Evolutionary conservation across 2,329 filamentous ascomycete genomes (phyloP), one percentile per base, ranked within the genome.

Genomic region (Byssothecium circinans): DNA sequence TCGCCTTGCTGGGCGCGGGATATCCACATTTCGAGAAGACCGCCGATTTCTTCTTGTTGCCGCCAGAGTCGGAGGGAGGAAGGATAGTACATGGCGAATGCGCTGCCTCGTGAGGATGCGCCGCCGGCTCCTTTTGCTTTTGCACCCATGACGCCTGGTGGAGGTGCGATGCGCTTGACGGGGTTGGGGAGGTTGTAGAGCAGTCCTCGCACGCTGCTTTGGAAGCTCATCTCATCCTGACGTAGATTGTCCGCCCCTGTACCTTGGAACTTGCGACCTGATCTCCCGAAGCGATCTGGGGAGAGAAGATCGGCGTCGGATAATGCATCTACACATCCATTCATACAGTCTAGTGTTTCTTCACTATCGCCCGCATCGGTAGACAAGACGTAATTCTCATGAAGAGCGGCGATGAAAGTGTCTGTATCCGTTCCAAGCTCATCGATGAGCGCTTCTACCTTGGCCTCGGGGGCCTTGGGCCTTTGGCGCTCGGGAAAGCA

Each of bases 161-260:
- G 70, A 19, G 63, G 74, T 58, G 61, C 69, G 63, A 59, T 75
- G 68, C 78, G 81, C 67, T 89, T 92, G 8, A 99, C 94, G 0
- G 92, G 92, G 58, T 82, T 82, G 1, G 94, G 94, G 2, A 99
- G 79, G 8, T 85, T 86, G 67, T 95, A 95, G 0, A 96, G 73
- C 41, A 97, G 74, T 0, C 94, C 94, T 11, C 91, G 84, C 0
- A 95, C 89, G 4, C 91, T 91, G 15, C 92, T 85, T 56, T 99
- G 89, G 56, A 96, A 97, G 19, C 88, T 86, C 66, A 99, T 91
- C 65, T 99, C 94, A 54, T 96, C 91, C 70, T 97, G 92, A 6
- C 91, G 85, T 8, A 97, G 74, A 12, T 86, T 79, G 51, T 96
- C 92, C 43, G 67, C 86, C 78, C 68, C 75, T 53, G 66, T 74